Conservation (phyloP, 176 grass and related monocot genomes). For the Dendrocalamus sinicus region DNA sequence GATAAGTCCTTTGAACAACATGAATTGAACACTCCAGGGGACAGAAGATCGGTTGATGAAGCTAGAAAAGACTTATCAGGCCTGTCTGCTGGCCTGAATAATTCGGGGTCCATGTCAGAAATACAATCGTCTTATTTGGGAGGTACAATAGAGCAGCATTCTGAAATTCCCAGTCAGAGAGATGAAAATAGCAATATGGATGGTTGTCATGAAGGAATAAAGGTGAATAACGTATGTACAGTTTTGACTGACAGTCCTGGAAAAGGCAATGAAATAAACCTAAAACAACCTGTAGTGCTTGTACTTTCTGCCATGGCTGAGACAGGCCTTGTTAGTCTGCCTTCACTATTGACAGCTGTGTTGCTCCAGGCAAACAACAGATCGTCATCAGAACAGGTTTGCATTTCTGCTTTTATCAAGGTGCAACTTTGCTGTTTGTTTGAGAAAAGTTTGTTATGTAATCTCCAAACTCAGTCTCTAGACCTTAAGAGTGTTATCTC, state of each 20-base stretch:
- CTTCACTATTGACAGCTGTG: slow-evolving; percentile 93
- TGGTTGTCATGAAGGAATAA: slow-evolving; percentile 57
- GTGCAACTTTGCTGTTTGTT: slow-evolving; percentile 4
- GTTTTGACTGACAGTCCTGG: slow-evolving; percentile 35
- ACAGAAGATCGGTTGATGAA: slow-evolving; percentile 43
- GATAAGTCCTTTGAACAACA: slow-evolving; percentile 43
- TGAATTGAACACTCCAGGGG: slow-evolving; percentile 19
- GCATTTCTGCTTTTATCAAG: slow-evolving; percentile 31
- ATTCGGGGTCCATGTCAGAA: slow-evolving; percentile 38
- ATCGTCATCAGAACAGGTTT: slow-evolving; percentile 90
- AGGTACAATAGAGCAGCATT: slow-evolving; percentile 33
- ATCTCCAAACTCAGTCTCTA: slow-evolving; percentile 19
- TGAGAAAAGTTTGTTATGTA: slow-evolving; percentile 27
- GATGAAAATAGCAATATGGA: slow-evolving; percentile 56
- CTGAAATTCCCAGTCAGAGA: slow-evolving; percentile 46
- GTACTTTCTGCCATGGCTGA: slow-evolving; percentile 94
- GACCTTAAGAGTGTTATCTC: neutral
- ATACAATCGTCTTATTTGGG: slow-evolving; percentile 36
- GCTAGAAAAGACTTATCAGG: slow-evolving; percentile 43
- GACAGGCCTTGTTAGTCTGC: slow-evolving; percentile 91
- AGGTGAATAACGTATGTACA: slow-evolving; percentile 41
- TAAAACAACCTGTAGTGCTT: slow-evolving; percentile 78
- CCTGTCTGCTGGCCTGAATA: slow-evolving; percentile 39
- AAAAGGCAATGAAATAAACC: slow-evolving; percentile 60
- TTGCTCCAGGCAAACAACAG: slow-evolving; percentile 98